These are phyloP conservation scores for Trametes maxima DNA, from an alignment of 768 basidiomycete species.

Conservation along the genomic window DNA sequence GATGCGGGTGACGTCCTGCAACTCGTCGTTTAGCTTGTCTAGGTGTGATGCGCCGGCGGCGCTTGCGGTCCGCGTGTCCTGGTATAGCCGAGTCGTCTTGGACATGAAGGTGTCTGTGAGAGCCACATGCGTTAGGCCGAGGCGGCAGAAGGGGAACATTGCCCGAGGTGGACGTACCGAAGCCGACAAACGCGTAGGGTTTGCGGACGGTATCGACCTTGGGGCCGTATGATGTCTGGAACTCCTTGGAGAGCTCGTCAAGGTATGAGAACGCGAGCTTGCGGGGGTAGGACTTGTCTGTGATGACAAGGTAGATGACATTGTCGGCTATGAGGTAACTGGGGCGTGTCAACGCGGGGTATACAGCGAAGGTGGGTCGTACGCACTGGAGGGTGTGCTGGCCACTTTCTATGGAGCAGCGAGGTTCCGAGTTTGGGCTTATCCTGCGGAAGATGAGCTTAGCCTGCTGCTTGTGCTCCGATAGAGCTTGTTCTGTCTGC, in stretches of 20 bases:
- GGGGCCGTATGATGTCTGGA: constrained; percentile 86
- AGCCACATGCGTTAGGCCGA: constrained; percentile 8
- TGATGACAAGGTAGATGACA: constrained; percentile 93
- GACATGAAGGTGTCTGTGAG: constrained; percentile 94
- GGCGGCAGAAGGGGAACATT: constrained; percentile 1
- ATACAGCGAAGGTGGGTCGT: constrained; percentile 4
- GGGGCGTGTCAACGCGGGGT: constrained; percentile 8
- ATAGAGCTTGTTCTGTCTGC: constrained; percentile 90
- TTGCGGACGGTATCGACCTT: constrained; percentile 91
- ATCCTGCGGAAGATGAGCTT: constrained; percentile 96
- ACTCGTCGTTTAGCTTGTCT: constrained; percentile 90
- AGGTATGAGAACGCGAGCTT: constrained; percentile 98
- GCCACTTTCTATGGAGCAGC: constrained; percentile 96
- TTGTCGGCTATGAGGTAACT: constrained; percentile 96
- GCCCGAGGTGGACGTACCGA: constrained; percentile 60
- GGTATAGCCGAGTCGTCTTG: constrained; percentile 93
- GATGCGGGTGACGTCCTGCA: constrained; percentile 97
- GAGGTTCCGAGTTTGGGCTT: constrained; percentile 90
- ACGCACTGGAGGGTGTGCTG: constrained; percentile 94
- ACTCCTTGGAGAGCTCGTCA: constrained; percentile 96
- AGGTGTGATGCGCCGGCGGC: constrained; percentile 67
- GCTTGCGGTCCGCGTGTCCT: constrained; percentile 85
- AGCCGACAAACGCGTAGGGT: constrained; percentile 99
- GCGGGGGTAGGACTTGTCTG: constrained; percentile 95
- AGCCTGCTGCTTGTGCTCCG: constrained; percentile 98